Evolutionary conservation across 495 filamentous ascomycete species (phyloP).

Genomic region (Aspergillus biplanus): DNA sequence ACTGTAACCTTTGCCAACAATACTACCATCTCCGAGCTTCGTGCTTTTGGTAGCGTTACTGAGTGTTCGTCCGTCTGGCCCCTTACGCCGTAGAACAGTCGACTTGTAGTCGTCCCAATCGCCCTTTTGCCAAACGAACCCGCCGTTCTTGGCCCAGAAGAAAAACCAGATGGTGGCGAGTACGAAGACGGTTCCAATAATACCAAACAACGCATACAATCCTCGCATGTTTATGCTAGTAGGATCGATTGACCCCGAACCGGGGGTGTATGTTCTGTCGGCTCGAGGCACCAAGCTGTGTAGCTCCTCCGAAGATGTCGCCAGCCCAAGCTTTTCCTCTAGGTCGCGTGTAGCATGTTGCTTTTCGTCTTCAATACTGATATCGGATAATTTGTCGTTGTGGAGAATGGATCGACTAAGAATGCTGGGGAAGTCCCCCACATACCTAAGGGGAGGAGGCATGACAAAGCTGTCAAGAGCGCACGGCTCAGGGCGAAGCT

Average conservation of each 20-base stretch:
- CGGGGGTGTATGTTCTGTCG: slow-evolving; percentile 32
- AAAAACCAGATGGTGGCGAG: slow-evolving; percentile 90
- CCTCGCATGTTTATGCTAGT: slow-evolving; percentile 80
- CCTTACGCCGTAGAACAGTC: slow-evolving; percentile 90
- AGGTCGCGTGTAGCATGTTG: background rate
- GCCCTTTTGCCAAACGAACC: slow-evolving; percentile 78
- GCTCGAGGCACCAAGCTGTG: slow-evolving; percentile 29
- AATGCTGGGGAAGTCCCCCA: slow-evolving; percentile 35
- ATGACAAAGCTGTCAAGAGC: slow-evolving; percentile 41
- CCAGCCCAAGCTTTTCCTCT: background rate
- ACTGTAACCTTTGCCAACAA: slow-evolving; percentile 65
- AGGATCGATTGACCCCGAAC: slow-evolving; percentile 62
- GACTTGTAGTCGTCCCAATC: slow-evolving; percentile 99
- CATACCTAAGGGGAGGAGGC: slow-evolving; percentile 40
- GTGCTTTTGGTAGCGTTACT: slow-evolving; percentile 81
- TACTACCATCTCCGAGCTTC: slow-evolving; percentile 75
- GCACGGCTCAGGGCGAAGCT: slow-evolving; percentile 42
- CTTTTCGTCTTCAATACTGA: background rate
- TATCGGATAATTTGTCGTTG: slow-evolving; percentile 8
- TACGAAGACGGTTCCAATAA: slow-evolving; percentile 80
- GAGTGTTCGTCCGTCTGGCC: slow-evolving; percentile 81
- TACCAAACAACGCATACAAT: slow-evolving; percentile 80
- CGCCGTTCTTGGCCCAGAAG: slow-evolving; percentile 96
- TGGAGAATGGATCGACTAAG: slow-evolving; percentile 23
- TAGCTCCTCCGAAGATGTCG: slow-evolving; percentile 3